Evolutionary conservation across 2,329 filamentous ascomycete species (phyloP).

Genomic region (Diplodia mutila): DNA sequence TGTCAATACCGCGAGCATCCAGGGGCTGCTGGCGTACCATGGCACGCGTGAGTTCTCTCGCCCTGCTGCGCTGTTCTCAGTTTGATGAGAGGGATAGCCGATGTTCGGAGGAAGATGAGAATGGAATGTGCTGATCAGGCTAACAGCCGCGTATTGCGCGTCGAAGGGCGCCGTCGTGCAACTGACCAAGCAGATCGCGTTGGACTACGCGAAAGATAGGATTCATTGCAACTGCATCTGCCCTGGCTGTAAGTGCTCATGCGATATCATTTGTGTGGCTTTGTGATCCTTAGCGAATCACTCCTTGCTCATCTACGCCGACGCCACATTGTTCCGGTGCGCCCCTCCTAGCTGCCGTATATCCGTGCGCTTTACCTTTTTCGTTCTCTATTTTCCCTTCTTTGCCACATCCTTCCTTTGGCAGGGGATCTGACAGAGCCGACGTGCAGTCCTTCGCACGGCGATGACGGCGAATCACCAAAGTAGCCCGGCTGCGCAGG

Average conservation of each 20-base stretch:
- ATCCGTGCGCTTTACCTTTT: not conserved
- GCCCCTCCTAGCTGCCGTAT: not conserved
- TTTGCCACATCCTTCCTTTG: not conserved
- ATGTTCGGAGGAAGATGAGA: not conserved
- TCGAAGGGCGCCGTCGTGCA: constrained; percentile 53
- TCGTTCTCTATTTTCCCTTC: not conserved
- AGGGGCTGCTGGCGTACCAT: constrained; percentile 38
- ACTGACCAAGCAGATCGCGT: constrained; percentile 51
- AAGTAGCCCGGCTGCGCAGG: constrained; percentile 34
- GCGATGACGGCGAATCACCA: constrained; percentile 46
- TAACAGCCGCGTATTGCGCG: constrained; percentile 48
- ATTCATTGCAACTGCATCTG: constrained; percentile 50
- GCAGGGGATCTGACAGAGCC: constrained; percentile 4
- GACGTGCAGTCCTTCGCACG: constrained; percentile 35
- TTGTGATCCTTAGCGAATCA: not conserved
- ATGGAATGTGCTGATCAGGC: not conserved
- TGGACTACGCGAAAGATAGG: constrained; percentile 48
- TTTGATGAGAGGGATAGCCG: not conserved
- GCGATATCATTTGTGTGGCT: not conserved
- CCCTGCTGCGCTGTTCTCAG: not conserved
- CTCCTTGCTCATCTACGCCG: not conserved
- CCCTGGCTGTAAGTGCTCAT: constrained; percentile 44
- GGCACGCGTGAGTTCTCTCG: constrained; percentile 32
- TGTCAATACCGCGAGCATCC: constrained; percentile 44
- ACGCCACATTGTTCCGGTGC: not conserved